phyloP scores from a whole-genome alignment of 768 basidiomycete genomes.

The Lyophyllum semitale region DNA sequence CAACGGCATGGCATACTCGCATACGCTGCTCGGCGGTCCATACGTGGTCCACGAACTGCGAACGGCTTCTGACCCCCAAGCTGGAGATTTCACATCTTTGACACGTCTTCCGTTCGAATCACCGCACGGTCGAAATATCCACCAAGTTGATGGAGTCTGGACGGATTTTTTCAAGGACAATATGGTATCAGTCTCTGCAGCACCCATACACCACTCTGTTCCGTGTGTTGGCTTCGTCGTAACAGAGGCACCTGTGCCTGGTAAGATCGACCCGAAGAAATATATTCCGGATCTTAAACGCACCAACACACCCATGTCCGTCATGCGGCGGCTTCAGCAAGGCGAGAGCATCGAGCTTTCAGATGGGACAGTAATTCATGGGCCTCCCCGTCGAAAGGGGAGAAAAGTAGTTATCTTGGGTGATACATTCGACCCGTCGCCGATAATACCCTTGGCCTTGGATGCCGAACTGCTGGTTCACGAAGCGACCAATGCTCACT shows the following conservation, averaged over 20 bases:
- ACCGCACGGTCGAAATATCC: slow-evolving; percentile 62
- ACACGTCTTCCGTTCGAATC: slow-evolving; percentile 56
- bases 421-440: slow-evolving; percentile 82
- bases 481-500: slow-evolving; percentile 87
- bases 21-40: slow-evolving; percentile 62
- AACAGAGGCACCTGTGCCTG: slow-evolving; percentile 67
- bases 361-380: slow-evolving; percentile 73
- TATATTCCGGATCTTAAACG: slow-evolving; percentile 72
- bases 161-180: slow-evolving; percentile 58
- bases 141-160: slow-evolving; percentile 64
- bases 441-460: slow-evolving; percentile 58
- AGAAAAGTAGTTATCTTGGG: slow-evolving; percentile 82
- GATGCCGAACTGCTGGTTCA: slow-evolving; percentile 79
- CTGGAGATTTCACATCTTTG: slow-evolving; percentile 50
- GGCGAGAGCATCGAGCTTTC: slow-evolving; percentile 63
- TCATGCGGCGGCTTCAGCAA: slow-evolving; percentile 65
- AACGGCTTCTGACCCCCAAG: slow-evolving; percentile 56
- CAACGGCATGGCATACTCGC: slow-evolving; percentile 63
- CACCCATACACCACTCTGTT: slow-evolving; percentile 78
- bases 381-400: slow-evolving; percentile 65
- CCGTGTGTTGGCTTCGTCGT: slow-evolving; percentile 83
- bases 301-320: slow-evolving; percentile 67
- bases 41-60: slow-evolving; percentile 87
- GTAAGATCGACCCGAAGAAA: slow-evolving; percentile 70
- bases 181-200: slow-evolving; percentile 67